Evolutionary conservation across 2,329 filamentous ascomycete genomes (phyloP).

Genomic region (Mycosphaerella sp.): DNA sequence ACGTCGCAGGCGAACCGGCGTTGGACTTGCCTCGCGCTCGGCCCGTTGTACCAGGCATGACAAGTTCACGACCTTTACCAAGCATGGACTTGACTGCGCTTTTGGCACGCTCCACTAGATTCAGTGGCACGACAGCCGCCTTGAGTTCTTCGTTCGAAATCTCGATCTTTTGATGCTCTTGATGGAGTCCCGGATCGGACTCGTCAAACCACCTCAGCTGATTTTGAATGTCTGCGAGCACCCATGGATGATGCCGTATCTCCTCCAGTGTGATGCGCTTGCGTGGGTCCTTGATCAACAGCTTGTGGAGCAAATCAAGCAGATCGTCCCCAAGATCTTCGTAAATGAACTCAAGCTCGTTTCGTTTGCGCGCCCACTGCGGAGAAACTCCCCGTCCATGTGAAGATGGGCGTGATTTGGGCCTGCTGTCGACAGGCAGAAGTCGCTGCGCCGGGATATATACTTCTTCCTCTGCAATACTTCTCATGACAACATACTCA

Average conservation of each 20-base stretch:
- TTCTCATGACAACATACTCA: conserved; percentile 84
- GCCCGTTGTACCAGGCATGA: background rate
- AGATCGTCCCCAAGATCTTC: conserved; percentile 79
- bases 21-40: conserved; percentile 51
- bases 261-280: conserved; percentile 84
- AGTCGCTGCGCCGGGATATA: conserved; percentile 79
- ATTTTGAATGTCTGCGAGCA: conserved; percentile 70
- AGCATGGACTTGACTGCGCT: conserved; percentile 4
- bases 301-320: conserved; percentile 67
- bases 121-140: conserved; percentile 81
- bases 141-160: conserved; percentile 88
- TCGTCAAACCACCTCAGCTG: conserved; percentile 82
- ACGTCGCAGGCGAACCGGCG: conserved; percentile 49
- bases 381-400: conserved; percentile 42
- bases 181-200: conserved; percentile 74
- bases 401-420: conserved; percentile 42
- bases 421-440: conserved; percentile 56
- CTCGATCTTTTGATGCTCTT: conserved; percentile 78
- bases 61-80: too few species aligned
- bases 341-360: conserved; percentile 72
- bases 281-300: conserved; percentile 83
- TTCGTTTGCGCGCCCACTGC: conserved; percentile 59
- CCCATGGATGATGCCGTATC: conserved; percentile 92
- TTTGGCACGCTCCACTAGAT: conserved; percentile 64
- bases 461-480: conserved; percentile 87